Base-by-base conservation (phyloP, 176 grass and related monocot genomes). In the Panicum miliaceum region DNA sequence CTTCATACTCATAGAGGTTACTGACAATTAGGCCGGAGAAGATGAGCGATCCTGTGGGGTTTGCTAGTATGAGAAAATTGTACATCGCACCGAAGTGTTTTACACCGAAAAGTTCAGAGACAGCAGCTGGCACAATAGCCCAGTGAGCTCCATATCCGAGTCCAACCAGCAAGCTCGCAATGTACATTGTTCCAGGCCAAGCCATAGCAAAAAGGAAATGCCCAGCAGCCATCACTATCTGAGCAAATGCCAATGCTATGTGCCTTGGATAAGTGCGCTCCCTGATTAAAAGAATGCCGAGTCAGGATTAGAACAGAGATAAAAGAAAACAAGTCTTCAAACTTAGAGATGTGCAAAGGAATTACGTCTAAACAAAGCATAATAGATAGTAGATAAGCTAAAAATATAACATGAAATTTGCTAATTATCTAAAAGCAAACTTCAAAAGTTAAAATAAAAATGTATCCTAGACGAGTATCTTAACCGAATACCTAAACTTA, bases 181-280 rank as follows among this genome's bases (percentile, higher is more conserved):
- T 73, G 84, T 94, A 89, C 88, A 97, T 93, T 20, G 90, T 93
- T 85, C 95, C 90, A 72, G 95, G 92, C 88, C 95, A 94, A 87
- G 90, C 92, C 90, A 90, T 93, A 40, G 95, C 92, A 54, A 97
- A 94, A 75, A 97, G 86, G 71, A 97, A 89, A 82, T 97, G 95
- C 6, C 92, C 92, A 68, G 53, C 84, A 73, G 88, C 86, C 86
- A 93, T 90, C 57, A 91, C 40, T 29, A 94, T 58, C 82, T 97
- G 95, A 76, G 89, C 86, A 48, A 75, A 29, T 68, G 86, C 84
- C 79, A 94, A 59, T 12, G 88, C 88, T 71, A 97, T 82, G 68
- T 91, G 86, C 86, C 92, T 90, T 34, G 92, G 92, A 83, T 97
- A 94, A 66, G 78, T 85, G 79, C 46, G 73, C 7, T 97, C 92